Evolutionary conservation across 2,329 filamentous ascomycete genomes (phyloP).

Genomic region (Sporothrix inflata): DNA sequence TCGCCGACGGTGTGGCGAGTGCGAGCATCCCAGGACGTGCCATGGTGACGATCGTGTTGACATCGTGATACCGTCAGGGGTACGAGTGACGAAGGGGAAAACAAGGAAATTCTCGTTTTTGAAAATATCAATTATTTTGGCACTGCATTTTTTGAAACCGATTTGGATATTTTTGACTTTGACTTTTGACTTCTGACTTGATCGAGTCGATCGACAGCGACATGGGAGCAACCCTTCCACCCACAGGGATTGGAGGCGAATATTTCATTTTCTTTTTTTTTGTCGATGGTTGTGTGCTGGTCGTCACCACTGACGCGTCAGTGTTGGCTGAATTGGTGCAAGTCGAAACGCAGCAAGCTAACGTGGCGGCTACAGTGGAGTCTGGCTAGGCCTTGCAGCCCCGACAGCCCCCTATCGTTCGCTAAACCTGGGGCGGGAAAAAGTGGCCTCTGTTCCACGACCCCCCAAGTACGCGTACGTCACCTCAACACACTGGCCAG

Average conservation of each 20-base stretch:
- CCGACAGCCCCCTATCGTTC: not conserved
- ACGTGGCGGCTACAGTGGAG: slow-evolving; percentile 5
- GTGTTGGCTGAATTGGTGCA: not conserved
- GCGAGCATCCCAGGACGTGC: slow-evolving; percentile 20
- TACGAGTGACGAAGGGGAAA: not conserved
- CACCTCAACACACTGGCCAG: not conserved
- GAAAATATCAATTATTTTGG: not conserved
- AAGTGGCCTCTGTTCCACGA: not conserved
- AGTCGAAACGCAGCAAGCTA: not conserved
- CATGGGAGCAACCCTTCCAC: no score
- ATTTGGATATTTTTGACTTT: not conserved
- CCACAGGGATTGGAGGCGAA: not conserved
- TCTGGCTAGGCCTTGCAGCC: not conserved
- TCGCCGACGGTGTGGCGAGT: slow-evolving; percentile 25
- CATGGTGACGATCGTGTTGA: slow-evolving; percentile 29
- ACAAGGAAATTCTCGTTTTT: not conserved
- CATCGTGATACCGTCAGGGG: not conserved
- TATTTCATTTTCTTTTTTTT: not conserved
- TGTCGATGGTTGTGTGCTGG: not conserved
- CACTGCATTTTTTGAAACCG: not conserved
- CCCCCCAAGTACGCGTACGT: not conserved
- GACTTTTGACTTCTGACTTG: not conserved
- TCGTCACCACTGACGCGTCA: slow-evolving; percentile 13
- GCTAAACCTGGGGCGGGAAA: not conserved
- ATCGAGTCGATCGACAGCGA: not conserved